A percentile compares a stretch with the other conserved stretches of the same genome.
Conservation (phyloP, 2,329 filamentous ascomycete genomes). For the Nigrospora oryzae region DNA sequence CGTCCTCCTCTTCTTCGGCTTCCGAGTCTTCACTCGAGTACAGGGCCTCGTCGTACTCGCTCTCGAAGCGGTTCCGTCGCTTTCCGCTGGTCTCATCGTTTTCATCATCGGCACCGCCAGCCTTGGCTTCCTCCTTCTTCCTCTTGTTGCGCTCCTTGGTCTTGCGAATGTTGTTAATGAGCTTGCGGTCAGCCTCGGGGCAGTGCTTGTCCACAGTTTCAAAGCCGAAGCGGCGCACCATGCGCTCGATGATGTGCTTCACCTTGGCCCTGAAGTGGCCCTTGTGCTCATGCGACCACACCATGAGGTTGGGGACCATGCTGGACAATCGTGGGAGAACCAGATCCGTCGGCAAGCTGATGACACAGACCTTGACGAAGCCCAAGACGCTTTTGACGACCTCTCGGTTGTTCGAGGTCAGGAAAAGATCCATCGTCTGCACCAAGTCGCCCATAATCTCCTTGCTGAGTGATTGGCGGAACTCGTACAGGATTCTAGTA, state of each 20-base stretch:
- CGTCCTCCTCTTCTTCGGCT: slow-evolving; percentile 54
- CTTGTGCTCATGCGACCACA: slow-evolving; percentile 98
- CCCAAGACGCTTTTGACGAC: slow-evolving; percentile 92
- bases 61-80: slow-evolving; percentile 64
- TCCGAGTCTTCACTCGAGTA: slow-evolving; percentile 70
- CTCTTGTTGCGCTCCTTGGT: slow-evolving; percentile 84
- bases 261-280: slow-evolving; percentile 95
- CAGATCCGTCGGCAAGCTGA: slow-evolving; percentile 71
- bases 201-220: slow-evolving; percentile 72
- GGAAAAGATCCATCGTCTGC: slow-evolving; percentile 90
- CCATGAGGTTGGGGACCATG: slow-evolving; percentile 82
- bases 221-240: slow-evolving; percentile 84
- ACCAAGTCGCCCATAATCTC: slow-evolving; percentile 76
- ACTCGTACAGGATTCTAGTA: slow-evolving; percentile 88
- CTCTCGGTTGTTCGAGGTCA: slow-evolving; percentile 93
- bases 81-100: slow-evolving; percentile 39
- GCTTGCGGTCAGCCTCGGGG: slow-evolving; percentile 79
- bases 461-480: slow-evolving; percentile 60
- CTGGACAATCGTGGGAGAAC: slow-evolving; percentile 69
- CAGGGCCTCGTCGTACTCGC: slow-evolving; percentile 92
- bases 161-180: slow-evolving; percentile 92
- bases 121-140: slow-evolving; percentile 66
- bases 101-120: slow-evolving; percentile 43
- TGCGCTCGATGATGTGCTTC: slow-evolving; percentile 93
- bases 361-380: slow-evolving; percentile 93